A percentile compares a stretch with the other conserved stretches of the same genome.
These are phyloP conservation scores for Hordeum vulgare DNA, from an alignment of 176 grass and related monocot genomes.

Conservation along the genomic window DNA sequence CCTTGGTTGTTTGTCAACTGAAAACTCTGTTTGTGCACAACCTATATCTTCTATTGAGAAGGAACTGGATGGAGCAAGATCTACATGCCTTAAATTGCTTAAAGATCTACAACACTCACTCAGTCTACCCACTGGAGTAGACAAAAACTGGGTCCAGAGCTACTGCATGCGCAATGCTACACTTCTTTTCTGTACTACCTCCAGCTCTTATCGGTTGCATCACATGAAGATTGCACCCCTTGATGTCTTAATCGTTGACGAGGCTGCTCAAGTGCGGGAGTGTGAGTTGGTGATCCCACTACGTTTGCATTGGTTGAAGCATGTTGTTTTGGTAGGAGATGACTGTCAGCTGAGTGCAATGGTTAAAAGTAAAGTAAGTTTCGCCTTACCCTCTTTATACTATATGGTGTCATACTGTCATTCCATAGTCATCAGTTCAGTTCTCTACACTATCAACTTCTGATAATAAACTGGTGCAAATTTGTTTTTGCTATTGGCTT, in stretches of 20 bases:
- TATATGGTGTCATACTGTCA: neutral
- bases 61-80: constrained; percentile 25
- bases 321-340: constrained; percentile 74
- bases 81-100: constrained; percentile 33
- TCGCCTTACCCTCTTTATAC: no score
- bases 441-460: neutral
- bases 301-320: constrained; percentile 43
- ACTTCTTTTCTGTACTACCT: constrained; percentile 62
- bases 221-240: constrained; percentile 32
- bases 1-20: constrained; percentile 18
- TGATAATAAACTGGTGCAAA: neutral
- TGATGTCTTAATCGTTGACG: constrained; percentile 70
- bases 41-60: constrained; percentile 1
- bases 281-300: constrained; percentile 69
- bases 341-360: constrained; percentile 59
- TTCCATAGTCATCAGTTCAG: neutral
- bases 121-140: constrained; percentile 6
- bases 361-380: constrained; percentile 65
- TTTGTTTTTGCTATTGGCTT: no score
- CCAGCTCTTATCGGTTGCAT: constrained; percentile 63
- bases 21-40: neutral
- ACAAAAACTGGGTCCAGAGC: constrained; percentile 26
- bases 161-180: constrained; percentile 60
- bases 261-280: constrained; percentile 72
- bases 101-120: constrained; percentile 29